These are phyloP conservation scores for Austroboletus eburneus DNA, from an alignment of 768 basidiomycete species.

Conservation along the genomic window DNA sequence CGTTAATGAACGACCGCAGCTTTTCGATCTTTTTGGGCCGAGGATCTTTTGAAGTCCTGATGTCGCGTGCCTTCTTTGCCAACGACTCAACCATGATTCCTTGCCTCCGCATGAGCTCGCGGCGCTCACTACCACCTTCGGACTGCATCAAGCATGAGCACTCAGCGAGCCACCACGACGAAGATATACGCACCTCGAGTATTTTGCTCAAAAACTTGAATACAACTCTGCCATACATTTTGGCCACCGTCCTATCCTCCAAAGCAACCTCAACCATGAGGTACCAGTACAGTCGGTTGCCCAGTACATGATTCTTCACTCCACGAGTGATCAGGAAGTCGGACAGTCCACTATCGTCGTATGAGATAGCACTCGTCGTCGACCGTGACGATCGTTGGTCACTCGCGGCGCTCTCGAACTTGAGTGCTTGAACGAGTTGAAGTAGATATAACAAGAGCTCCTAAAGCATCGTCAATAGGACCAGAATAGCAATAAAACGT, in stretches of 20 bases:
- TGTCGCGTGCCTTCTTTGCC: slow-evolving; percentile 80
- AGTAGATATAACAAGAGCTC: slow-evolving; percentile 89
- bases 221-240: slow-evolving; percentile 90
- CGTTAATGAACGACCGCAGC: slow-evolving; percentile 76
- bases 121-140: slow-evolving; percentile 74
- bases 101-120: slow-evolving; percentile 88
- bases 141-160: slow-evolving; percentile 36
- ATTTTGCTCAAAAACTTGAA: slow-evolving; percentile 89
- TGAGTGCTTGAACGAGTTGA: slow-evolving; percentile 96
- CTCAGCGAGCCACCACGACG: neutral
- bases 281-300: slow-evolving; percentile 95
- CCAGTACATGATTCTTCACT: slow-evolving; percentile 77
- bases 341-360: slow-evolving; percentile 89
- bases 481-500: neutral
- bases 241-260: slow-evolving; percentile 80
- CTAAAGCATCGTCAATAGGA: slow-evolving; percentile 38
- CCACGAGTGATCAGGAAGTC: slow-evolving; percentile 89
- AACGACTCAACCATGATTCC: slow-evolving; percentile 85
- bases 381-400: slow-evolving; percentile 76
- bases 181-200: slow-evolving; percentile 55
- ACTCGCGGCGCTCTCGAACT: slow-evolving; percentile 83
- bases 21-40: slow-evolving; percentile 98
- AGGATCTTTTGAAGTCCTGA: slow-evolving; percentile 86
- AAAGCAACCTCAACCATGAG: slow-evolving; percentile 93
- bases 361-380: slow-evolving; percentile 69